Evolutionary conservation across 805 yeast genomes (phyloP), one percentile per base, ranked within the genome.

Genomic region (Lipomyces spencermartinsiae): DNA sequence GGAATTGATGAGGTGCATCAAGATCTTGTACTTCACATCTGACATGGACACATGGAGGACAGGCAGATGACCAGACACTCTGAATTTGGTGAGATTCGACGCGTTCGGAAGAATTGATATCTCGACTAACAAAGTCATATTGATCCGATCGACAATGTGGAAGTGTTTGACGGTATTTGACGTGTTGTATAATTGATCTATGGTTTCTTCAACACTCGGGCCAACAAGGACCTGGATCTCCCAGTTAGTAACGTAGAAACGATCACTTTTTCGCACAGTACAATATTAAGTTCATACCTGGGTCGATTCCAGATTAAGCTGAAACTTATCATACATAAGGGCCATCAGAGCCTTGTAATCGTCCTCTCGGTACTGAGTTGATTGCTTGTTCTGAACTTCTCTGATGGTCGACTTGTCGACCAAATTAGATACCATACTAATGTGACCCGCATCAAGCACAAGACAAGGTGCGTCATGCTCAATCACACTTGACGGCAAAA

Each of bases 391-490:
- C 74, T 88, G 91, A 58, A 93, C 86, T 66, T 87, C 88, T 61
- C 88, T 87, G 34, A 93, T 84, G 58, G 86, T 86, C 2, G 85
- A 83, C 71, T 86, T 87, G 59, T 90, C 91, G 2, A 88, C 95
- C 54, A 94, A 83, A 73, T 93, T 95, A 76, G 97, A 91, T 1
- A 82, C 79, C 16, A 95, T 87, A 71, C 92, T 88, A 31, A 96
- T 89, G 77, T 94, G 97, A 75, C 99, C 99, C 7, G 98, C 97
- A 82, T 95, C 98, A 63, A 95, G 83, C 22, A 95, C 86, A 2
- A 93, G 91, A 71, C 97, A 97, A 0, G 98, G 96, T 0, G 98
- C 88, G 54, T 89, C 83, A 87, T 92, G 88, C 71, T 86, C 86
- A 12, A 86, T 83, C 0, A 97, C 90, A 74, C 92, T 91, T 39